phyloP scores from a whole-genome alignment of 1,284 basidiomycete genomes.

The Xerocomus tenax region DNA sequence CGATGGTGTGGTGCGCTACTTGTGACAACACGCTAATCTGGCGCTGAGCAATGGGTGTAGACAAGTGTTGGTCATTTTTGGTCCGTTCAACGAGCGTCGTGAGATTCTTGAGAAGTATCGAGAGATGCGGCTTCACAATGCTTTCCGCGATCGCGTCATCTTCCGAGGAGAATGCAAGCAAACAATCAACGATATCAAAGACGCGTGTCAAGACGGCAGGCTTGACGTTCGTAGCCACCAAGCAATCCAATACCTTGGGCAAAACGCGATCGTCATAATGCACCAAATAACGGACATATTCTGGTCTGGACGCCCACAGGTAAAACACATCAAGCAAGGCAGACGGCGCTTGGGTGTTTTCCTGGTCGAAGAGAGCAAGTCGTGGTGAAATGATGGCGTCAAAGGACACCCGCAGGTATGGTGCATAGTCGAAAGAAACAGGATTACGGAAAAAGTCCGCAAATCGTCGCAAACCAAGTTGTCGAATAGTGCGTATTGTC shows the following conservation, averaged over 20 bases:
- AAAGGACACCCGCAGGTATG: slow-evolving; percentile 67
- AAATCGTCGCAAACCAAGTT: slow-evolving; percentile 78
- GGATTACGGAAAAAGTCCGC: slow-evolving; percentile 80
- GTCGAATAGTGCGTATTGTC: slow-evolving; percentile 59
- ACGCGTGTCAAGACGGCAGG: slow-evolving; percentile 72
- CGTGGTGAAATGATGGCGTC: slow-evolving; percentile 75
- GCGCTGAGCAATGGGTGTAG: slow-evolving; percentile 72
- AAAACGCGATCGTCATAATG: slow-evolving; percentile 64
- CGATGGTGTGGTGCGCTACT: slow-evolving; percentile 68
- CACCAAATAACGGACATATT: slow-evolving; percentile 59
- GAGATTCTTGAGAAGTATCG: slow-evolving; percentile 67
- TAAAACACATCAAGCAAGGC: slow-evolving; percentile 83
- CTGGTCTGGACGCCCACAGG: slow-evolving; percentile 60
- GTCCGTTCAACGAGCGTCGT: slow-evolving; percentile 61
- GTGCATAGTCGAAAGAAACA: slow-evolving; percentile 64
- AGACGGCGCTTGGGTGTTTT: slow-evolving; percentile 90
- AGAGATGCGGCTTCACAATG: slow-evolving; percentile 72
- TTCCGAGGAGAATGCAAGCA: slow-evolving; percentile 52
- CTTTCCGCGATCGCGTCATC: slow-evolving; percentile 45
- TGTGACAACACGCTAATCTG: slow-evolving; percentile 77
- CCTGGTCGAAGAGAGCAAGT: slow-evolving; percentile 63
- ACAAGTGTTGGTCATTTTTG: slow-evolving; percentile 47
- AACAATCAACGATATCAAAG: slow-evolving; percentile 78
- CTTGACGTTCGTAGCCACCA: slow-evolving; percentile 81
- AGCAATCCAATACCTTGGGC: slow-evolving; percentile 73